phyloP scores from a whole-genome alignment of 148 eudicot species.

The Cornus controversa region DNA sequence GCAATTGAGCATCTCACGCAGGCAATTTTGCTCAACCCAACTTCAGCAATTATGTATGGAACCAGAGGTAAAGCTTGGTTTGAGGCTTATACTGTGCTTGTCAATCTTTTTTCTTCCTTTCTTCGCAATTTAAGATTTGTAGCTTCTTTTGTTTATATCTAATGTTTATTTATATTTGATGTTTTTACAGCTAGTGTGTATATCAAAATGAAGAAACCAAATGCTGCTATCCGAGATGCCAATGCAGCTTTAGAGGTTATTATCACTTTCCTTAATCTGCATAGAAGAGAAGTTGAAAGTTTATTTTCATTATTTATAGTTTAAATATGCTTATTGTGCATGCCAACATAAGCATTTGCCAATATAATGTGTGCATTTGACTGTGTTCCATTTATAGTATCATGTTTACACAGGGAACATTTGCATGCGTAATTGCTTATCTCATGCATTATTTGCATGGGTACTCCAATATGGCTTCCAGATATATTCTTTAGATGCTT shows the following conservation, averaged over 20 bases:
- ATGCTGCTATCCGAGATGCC: constrained; percentile 97
- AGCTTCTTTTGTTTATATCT: not conserved
- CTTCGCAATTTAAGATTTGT: not conserved
- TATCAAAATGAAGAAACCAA: constrained; percentile 90
- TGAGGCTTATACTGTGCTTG: not conserved
- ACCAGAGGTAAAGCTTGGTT: constrained; percentile 60
- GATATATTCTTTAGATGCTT: not conserved
- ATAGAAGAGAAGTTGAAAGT: not conserved
- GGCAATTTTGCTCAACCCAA: constrained; percentile 81
- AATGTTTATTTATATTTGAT: not conserved
- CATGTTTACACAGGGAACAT: not conserved
- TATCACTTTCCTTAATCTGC: constrained; percentile 3
- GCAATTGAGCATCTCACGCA: constrained; percentile 79
- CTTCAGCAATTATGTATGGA: constrained; percentile 86
- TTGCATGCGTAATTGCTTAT: not conserved
- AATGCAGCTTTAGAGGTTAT: constrained; percentile 78
- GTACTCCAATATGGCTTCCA: not conserved
- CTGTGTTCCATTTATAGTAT: not conserved
- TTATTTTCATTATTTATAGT: not conserved
- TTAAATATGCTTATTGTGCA: not conserved
- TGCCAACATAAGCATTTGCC: not conserved
- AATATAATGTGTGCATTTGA: not conserved
- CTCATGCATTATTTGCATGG: not conserved
- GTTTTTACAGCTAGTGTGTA: constrained; percentile 62
- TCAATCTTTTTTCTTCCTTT: not conserved